phyloP scores from a whole-genome alignment of 306 rosid genomes.

The Inga oerstediana region DNA sequence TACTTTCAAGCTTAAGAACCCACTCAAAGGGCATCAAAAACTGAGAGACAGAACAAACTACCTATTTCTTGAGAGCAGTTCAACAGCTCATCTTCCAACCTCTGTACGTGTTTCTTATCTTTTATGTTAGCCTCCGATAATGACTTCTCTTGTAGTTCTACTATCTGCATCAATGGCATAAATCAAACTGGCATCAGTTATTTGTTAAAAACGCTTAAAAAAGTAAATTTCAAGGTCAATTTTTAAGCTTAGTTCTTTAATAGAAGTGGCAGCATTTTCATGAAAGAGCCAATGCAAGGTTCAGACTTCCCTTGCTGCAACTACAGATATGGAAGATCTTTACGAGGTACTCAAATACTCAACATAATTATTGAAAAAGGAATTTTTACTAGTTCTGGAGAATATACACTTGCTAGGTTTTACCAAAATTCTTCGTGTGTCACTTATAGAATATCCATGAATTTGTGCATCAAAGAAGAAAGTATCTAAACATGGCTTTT shows the following conservation, averaged over 20 bases:
- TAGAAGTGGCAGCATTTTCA: constrained; percentile 7
- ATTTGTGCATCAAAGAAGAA: not conserved
- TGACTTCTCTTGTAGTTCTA: constrained; percentile 60
- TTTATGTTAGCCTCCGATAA: constrained; percentile 52
- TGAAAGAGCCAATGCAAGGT: constrained; percentile 14
- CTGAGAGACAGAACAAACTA: constrained; percentile 24
- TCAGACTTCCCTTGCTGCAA: constrained; percentile 15
- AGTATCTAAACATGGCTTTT: too few species aligned
- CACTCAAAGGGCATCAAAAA: not conserved
- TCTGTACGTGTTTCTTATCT: constrained; percentile 65
- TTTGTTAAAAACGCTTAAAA: not conserved
- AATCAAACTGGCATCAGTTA: constrained; percentile 30
- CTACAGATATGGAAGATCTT: not conserved
- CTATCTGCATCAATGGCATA: constrained; percentile 51
- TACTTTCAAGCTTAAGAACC: constrained; percentile 4
- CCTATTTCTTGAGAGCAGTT: constrained; percentile 95
- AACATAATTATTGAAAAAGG: not conserved
- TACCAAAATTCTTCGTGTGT: not conserved
- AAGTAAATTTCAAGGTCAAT: constrained; percentile 1
- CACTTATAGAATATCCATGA: not conserved
- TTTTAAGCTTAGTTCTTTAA: not conserved
- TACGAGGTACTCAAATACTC: constrained; percentile 1
- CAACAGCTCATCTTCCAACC: constrained; percentile 69
- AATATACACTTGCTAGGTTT: not conserved
- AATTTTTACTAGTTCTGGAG: not conserved